Conservation (phyloP, 192 early-diverging fungal genomes). For the Rhizophlyctis rosea region DNA sequence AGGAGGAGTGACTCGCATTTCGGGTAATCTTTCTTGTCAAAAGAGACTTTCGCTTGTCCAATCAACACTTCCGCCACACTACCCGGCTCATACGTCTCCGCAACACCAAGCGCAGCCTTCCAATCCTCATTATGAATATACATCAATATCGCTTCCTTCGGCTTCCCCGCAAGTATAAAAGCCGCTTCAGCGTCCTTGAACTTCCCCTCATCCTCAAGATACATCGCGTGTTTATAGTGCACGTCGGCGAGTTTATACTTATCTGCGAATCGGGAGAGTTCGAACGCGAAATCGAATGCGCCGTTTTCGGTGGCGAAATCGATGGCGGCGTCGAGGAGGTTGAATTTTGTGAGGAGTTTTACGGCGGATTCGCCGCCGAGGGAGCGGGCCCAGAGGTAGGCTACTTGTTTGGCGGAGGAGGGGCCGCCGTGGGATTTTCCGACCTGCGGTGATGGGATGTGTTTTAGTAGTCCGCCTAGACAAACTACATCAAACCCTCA, state of each 20-base stretch:
- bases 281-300: slow-evolving; percentile 67
- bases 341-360: slow-evolving; percentile 60
- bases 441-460: slow-evolving; percentile 28
- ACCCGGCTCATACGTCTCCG: slow-evolving; percentile 54
- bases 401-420: slow-evolving; percentile 60
- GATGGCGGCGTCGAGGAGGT: slow-evolving; percentile 58
- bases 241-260: slow-evolving; percentile 60
- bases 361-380: slow-evolving; percentile 62
- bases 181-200: slow-evolving; percentile 62
- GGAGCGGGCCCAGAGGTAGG: slow-evolving; percentile 65
- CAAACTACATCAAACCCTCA: background rate
- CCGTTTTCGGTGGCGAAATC: slow-evolving; percentile 68
- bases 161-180: slow-evolving; percentile 60
- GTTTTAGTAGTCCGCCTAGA: background rate
- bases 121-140: slow-evolving; percentile 71
- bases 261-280: slow-evolving; percentile 57
- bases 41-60: slow-evolving; percentile 56
- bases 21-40: slow-evolving; percentile 55
- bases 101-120: slow-evolving; percentile 56
- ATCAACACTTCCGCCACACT: slow-evolving; percentile 56
- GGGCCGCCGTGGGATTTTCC: slow-evolving; percentile 56
- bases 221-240: slow-evolving; percentile 67
- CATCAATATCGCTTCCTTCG: slow-evolving; percentile 66
- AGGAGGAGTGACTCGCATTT: slow-evolving; percentile 55
- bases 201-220: slow-evolving; percentile 57